Base-by-base conservation (phyloP, 352 stramenopile species). In the Pythium aquatile region DNA sequence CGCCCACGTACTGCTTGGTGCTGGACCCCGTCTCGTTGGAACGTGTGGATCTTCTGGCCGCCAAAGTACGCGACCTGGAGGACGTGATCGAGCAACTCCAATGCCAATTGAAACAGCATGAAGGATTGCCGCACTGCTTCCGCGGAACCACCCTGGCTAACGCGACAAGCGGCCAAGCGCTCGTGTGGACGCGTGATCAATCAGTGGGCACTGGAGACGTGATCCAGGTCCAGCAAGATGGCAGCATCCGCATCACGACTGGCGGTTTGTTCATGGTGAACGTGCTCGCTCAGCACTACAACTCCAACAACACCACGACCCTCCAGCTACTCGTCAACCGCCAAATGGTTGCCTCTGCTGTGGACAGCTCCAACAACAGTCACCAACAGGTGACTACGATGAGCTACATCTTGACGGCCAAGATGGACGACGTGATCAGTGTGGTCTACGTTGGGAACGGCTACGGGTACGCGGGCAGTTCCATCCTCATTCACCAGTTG, bases 21-120 rank as follows among this genome's bases (percentile, higher is more conserved):
- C 54, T 60, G n/a, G 28, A 51, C 5, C 20, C 33, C 3, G 28
- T 60, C 1, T 13, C 33, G 5, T n/a, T 60, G 11, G 32, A 60
- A 16, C 32, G 26, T 7, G 16, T 60, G 8, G 54, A 60, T 51
- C 1, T 49, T n/a, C 17, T 49, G 7, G 33, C 54, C 2, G 54
- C 54, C 8, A 35, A 60, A 26, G 26, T 60, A 3, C 54, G 54
- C 35, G 54, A 58, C 16, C 29, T 28, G 17, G 30, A n/a, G 29
- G 52, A 58, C 30, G 14, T 30, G 29, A 58, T 58, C 52, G n/a
- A 42, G 11, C 2, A 5, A 26, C n/a, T 60, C 3, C 10, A 60
- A 33, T 17, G 37, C 0, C 11, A 28, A 29, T 5, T 46, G 14
- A n/a, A 58, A 13, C 5, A 46, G 48, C 6, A 17, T 7, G 13